Evolutionary conservation across 306 rosid species (phyloP).

Genomic region (Calophaca sinica): DNA sequence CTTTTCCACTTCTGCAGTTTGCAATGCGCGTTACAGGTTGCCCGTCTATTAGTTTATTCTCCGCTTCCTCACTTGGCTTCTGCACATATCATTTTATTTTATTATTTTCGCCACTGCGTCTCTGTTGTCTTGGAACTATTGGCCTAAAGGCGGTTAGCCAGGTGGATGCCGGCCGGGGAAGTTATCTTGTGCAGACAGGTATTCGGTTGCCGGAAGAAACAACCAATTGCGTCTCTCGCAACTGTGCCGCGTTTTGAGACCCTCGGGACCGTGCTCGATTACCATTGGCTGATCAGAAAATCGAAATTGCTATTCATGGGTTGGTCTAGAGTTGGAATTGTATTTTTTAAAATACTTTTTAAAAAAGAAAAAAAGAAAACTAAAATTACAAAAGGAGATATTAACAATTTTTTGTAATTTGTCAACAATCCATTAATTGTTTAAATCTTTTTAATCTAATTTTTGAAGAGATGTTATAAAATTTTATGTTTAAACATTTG

Average conservation of each 20-base stretch:
- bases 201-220: not conserved
- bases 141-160: constrained; percentile 40
- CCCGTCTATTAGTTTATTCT: no score
- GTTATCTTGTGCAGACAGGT: constrained; percentile 39
- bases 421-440: no score
- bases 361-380: no score
- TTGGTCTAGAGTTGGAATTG: not conserved
- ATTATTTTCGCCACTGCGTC: not conserved
- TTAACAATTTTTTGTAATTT: no score
- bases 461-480: no score
- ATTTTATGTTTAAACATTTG: no score
- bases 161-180: constrained; percentile 45
- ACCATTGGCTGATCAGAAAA: constrained; percentile 32
- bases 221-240: constrained; percentile 32
- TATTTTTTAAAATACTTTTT: no score
- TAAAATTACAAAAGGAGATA: no score
- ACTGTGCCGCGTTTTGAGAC: not conserved
- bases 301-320: not conserved
- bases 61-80: not conserved
- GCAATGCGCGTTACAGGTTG: constrained; percentile 47
- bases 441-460: no score
- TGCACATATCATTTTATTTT: not conserved
- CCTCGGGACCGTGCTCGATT: not conserved
- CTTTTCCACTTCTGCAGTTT: constrained; percentile 39
- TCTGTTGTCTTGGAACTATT: constrained; percentile 7